Evolutionary conservation across 495 filamentous ascomycete genomes (phyloP), one percentile per base, ranked within the genome.

Genomic region (Jackrogersella multiformis): DNA sequence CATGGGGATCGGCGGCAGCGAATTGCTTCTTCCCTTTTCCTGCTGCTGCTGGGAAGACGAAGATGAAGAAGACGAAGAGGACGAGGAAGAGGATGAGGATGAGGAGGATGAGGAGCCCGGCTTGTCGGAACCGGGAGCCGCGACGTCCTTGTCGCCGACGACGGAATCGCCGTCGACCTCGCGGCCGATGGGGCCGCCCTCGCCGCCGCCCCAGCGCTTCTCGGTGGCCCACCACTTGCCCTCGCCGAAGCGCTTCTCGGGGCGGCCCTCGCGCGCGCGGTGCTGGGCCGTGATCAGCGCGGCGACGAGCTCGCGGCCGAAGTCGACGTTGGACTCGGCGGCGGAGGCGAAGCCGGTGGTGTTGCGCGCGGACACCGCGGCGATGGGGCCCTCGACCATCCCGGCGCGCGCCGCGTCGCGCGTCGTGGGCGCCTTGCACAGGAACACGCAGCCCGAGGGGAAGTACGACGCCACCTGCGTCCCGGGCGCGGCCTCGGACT

Each of bases 201-300:
- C 76, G 9, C 88, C 88, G 35, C 90, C 90, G 45, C 93, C 93
- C 86, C 92, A 96, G 18, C 93, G 84, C 26, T 85, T 88, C 57
- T 76, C 81, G 21, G 78, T 86, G 2, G 88, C 86, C 92, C 92
- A 97, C 92, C 93, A 97, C 62, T 88, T 84, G 2, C 86, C 89
- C 56, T 92, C 88, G 2, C 92, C 92, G 5, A 91, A 84, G 21
- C 79, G 82, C 60, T 84, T 80, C 73, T 96, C 91, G 5, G 69
- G 61, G 49, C 79, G 83, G 5, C 89, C 89, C 73, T 95, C 86
- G 28, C 93, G 84, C 10, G 88, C 86, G 26, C 93, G 87, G 73
- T 96, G 91, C 77, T 97, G 93, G 0, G 92, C 93, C 7, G 92
- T 84, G 35, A 93, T 80, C 6, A 97, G 81, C 67, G 92, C 85